Conservation (phyloP, 2,329 filamentous ascomycete genomes). For the Fusarium graminum region DNA sequence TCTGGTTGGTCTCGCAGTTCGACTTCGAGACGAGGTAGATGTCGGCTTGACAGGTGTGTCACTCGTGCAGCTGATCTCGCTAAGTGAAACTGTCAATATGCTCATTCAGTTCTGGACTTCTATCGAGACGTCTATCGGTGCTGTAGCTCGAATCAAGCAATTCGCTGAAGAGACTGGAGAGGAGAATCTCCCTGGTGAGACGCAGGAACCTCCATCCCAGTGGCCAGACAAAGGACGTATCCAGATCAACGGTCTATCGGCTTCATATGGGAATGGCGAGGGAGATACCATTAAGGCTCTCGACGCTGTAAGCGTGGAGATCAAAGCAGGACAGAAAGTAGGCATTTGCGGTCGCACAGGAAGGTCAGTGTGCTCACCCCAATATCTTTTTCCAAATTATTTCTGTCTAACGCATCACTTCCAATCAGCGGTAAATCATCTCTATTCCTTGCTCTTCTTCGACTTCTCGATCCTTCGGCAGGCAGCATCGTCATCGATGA, state of each 20-base stretch:
- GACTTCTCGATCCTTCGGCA: constrained; percentile 59
- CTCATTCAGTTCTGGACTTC: constrained; percentile 56
- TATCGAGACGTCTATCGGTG: constrained; percentile 56
- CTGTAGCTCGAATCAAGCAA: constrained; percentile 53
- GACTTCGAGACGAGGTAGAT: constrained; percentile 46
- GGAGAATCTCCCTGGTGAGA: constrained; percentile 47
- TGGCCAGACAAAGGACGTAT: constrained; percentile 53
- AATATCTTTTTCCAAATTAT: neutral
- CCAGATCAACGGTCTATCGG: constrained; percentile 47
- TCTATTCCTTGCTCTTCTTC: constrained; percentile 61
- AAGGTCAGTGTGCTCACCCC: constrained; percentile 31
- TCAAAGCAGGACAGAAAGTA: constrained; percentile 60
- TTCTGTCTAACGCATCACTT: constrained; percentile 1
- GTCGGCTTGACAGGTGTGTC: constrained; percentile 53
- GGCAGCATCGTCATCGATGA: constrained; percentile 60
- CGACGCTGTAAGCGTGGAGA: constrained; percentile 40
- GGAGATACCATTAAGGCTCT: constrained; percentile 37
- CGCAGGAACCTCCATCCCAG: constrained; percentile 28
- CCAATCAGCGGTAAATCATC: constrained; percentile 63
- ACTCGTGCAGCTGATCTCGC: constrained; percentile 50
- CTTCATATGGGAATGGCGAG: constrained; percentile 44
- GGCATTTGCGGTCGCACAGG: constrained; percentile 67
- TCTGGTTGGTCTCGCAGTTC: constrained; percentile 62
- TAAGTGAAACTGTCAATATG: constrained; percentile 54
- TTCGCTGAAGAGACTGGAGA: constrained; percentile 49